phyloP scores from a whole-genome alignment of 2,329 filamentous ascomycete species.

The Aureobasidium sp. region DNA sequence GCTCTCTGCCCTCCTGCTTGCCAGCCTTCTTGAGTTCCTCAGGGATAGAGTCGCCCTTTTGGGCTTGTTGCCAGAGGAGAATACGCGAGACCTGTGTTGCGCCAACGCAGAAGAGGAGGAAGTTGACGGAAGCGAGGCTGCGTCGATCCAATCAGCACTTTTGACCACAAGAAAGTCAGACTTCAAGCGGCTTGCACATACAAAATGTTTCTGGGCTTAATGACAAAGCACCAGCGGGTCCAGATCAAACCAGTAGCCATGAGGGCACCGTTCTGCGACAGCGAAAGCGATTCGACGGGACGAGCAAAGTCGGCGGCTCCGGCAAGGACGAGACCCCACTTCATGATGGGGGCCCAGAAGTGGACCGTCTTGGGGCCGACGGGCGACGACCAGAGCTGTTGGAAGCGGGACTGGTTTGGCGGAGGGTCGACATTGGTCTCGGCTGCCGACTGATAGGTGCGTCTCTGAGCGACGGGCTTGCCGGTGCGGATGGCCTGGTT shows the following conservation, averaged over 20 bases:
- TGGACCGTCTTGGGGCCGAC: conserved; percentile 70
- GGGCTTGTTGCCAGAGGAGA: conserved; percentile 52
- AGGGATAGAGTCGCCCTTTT: conserved; percentile 42
- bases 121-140: conserved; percentile 90
- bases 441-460: conserved; percentile 56
- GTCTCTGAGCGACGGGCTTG: conserved; percentile 48
- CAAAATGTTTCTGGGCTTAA: conserved; percentile 88
- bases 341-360: conserved; percentile 97
- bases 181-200: conserved; percentile 33
- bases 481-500: conserved; percentile 42
- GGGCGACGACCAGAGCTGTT: conserved; percentile 54
- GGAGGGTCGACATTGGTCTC: conserved; percentile 27
- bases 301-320: conserved; percentile 87
- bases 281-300: conserved; percentile 83
- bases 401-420: conserved; percentile 46
- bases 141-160: not conserved
- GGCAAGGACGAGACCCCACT: conserved; percentile 88
- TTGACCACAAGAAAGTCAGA: too few relatives aligned
- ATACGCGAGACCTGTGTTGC: conserved; percentile 76
- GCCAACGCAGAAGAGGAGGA: conserved; percentile 88
- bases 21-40: conserved; percentile 37
- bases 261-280: conserved; percentile 85
- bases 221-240: conserved; percentile 98
- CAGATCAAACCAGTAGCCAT: conserved; percentile 91
- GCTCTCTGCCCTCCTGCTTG: conserved; percentile 28